Percentiles rank a stretch among this genome's conserved stretches.
Evolutionary conservation across 371 early-diverging fungal species (phyloP).

Genomic region (Blyttiomyces sp.): DNA sequence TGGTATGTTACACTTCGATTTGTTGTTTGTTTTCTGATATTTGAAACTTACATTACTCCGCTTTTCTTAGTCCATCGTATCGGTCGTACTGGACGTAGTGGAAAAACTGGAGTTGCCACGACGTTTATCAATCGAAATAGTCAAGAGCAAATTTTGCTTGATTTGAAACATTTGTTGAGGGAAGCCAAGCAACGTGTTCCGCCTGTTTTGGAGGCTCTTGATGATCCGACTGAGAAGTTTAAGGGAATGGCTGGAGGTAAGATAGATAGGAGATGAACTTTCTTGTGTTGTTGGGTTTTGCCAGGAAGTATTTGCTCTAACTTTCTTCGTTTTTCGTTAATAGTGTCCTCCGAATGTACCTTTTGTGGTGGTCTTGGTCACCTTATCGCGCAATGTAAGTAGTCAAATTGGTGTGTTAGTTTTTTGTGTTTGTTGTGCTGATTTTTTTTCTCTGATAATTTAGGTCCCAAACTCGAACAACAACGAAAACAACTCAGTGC

Average conservation of each 20-base stretch:
- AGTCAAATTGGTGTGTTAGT: conserved; percentile 1
- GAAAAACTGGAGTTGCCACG: conserved; percentile 92
- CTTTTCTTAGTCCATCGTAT: conserved; percentile 88
- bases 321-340: background rate
- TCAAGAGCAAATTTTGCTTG: conserved; percentile 84
- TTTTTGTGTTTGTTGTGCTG: background rate
- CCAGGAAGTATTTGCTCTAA: conserved; percentile 22
- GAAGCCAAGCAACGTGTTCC: conserved; percentile 95
- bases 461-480: conserved; percentile 33
- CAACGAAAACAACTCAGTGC: conserved; percentile 25
- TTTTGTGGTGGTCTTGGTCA: conserved; percentile 96
- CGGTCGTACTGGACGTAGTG: conserved; percentile 98
- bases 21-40: background rate
- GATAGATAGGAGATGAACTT: background rate
- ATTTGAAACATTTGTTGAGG: conserved; percentile 85
- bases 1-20: conserved; percentile 36
- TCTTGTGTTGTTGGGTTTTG: background rate
- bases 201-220: conserved; percentile 75
- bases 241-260: conserved; percentile 58
- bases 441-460: background rate
- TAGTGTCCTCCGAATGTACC: conserved; percentile 70
- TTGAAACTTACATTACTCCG: background rate
- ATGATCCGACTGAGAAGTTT: conserved; percentile 84
- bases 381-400: conserved; percentile 78
- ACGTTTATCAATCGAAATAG: conserved; percentile 90